Conservation (phyloP, 352 stramenopile genomes). For the Pythium scleroteichum region DNA sequence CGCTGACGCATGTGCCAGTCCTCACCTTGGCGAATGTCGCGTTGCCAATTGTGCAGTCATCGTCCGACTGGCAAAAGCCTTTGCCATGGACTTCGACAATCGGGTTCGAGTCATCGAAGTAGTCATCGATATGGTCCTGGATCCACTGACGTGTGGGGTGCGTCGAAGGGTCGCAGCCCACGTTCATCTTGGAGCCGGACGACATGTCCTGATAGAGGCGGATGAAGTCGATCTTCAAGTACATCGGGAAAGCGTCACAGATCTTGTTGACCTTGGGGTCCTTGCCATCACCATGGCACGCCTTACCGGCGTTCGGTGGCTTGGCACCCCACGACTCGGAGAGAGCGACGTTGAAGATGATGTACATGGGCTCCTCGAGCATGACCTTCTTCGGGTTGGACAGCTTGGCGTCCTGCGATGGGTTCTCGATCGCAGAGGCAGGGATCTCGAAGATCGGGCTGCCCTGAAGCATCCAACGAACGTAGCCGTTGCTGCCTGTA, state of each 20-base stretch:
- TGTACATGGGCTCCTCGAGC: conserved; percentile 93
- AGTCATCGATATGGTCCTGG: conserved; percentile 70
- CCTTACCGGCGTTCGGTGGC: conserved; percentile 61
- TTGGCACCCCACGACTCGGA: conserved; percentile 86
- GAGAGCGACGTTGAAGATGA: conserved; percentile 96
- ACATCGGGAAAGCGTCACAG: conserved; percentile 67
- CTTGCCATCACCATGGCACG: conserved; percentile 51
- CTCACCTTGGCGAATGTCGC: conserved; percentile 21
- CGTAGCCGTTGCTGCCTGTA: conserved; percentile 47
- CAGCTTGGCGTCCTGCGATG: conserved; percentile 46
- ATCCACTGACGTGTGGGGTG: conserved; percentile 83
- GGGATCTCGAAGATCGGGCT: conserved; percentile 89
- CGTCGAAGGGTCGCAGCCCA: conserved; percentile 57
- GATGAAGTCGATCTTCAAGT: conserved; percentile 81
- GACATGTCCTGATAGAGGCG: conserved; percentile 70
- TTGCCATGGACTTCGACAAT: conserved; percentile 59
- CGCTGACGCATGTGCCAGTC: conserved; percentile 36
- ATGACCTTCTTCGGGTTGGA: conserved; percentile 89
- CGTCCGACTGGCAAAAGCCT: conserved; percentile 51
- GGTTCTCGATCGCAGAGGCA: conserved; percentile 48
- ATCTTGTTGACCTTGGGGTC: conserved; percentile 51
- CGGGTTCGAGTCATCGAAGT: conserved; percentile 64
- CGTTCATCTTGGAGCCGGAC: conserved; percentile 41
- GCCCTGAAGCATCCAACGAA: conserved; percentile 80
- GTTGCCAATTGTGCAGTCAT: conserved; percentile 58